Conservation (phyloP, 2,329 filamentous ascomycete genomes). For the Colletotrichum tofieldiae region DNA sequence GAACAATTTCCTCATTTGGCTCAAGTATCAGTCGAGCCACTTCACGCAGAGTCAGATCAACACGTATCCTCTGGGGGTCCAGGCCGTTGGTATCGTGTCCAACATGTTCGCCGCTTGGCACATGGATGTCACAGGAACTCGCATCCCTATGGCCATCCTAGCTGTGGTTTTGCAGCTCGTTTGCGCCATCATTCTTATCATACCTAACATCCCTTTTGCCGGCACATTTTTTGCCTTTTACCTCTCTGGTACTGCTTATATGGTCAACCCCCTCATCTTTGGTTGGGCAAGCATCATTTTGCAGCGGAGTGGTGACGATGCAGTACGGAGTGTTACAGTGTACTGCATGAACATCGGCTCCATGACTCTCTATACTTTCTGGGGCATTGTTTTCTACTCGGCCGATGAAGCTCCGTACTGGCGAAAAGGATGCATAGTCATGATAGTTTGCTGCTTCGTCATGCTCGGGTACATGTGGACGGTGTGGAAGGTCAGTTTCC, state of each 20-base stretch:
- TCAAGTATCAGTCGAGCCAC: conserved; percentile 46
- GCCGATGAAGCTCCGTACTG: conserved; percentile 54
- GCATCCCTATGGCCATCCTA: conserved; percentile 52
- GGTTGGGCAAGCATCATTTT: conserved; percentile 58
- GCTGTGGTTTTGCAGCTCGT: conserved; percentile 52
- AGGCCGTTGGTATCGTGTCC: conserved; percentile 50
- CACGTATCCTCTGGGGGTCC: conserved; percentile 56
- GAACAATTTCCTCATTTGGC: conserved; percentile 50
- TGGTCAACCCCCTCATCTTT: conserved; percentile 57
- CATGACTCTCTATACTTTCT: conserved; percentile 56
- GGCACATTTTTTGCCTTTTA: conserved; percentile 52
- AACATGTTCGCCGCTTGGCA: conserved; percentile 54
- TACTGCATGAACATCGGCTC: conserved; percentile 57
- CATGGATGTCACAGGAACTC: conserved; percentile 55
- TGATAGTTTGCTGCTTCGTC: conserved; percentile 48
- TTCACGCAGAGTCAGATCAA: conserved; percentile 53
- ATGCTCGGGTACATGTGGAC: conserved; percentile 40
- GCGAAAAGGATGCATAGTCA: conserved; percentile 55
- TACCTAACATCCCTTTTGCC: conserved; percentile 49
- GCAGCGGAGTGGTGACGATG: conserved; percentile 55
- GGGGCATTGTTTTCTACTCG: conserved; percentile 56
- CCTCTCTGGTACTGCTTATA: conserved; percentile 55
- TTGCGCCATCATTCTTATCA: conserved; percentile 51
- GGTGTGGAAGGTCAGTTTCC: conserved; percentile 30
- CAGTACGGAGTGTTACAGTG: conserved; percentile 54